phyloP scores from a whole-genome alignment of 768 basidiomycete species.

The Psilocybe tampanensis region DNA sequence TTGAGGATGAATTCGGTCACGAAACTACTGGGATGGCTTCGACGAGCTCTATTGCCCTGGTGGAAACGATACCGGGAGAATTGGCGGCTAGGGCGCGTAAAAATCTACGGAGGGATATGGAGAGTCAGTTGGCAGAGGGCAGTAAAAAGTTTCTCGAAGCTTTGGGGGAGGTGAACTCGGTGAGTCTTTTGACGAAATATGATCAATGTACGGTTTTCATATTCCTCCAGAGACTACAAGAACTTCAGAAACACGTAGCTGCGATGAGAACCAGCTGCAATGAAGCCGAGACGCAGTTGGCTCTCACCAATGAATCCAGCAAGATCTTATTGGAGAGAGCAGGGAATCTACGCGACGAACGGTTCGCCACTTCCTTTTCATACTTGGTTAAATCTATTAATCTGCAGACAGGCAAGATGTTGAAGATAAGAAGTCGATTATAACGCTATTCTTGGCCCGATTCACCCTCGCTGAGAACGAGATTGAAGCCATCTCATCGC shows the following conservation, averaged over 20 bases:
- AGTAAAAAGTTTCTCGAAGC: constrained; percentile 83
- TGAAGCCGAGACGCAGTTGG: constrained; percentile 78
- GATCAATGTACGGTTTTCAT: background rate
- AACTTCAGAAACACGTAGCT: constrained; percentile 73
- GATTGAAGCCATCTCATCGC: constrained; percentile 69
- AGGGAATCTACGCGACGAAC: constrained; percentile 70
- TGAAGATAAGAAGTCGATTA: constrained; percentile 71
- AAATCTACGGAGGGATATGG: constrained; percentile 83
- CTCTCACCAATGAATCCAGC: constrained; percentile 75
- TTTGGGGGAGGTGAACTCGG: constrained; percentile 88
- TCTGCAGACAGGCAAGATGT: constrained; percentile 56
- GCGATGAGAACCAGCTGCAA: constrained; percentile 86
- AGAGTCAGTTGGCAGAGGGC: constrained; percentile 78
- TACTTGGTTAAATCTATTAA: background rate
- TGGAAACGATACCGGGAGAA: constrained; percentile 53
- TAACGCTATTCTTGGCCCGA: constrained; percentile 75
- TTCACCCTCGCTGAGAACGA: constrained; percentile 86
- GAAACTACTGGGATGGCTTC: constrained; percentile 27
- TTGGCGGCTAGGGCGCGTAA: constrained; percentile 76
- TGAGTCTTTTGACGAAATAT: constrained; percentile 41
- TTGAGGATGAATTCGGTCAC: constrained; percentile 34
- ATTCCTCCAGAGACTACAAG: constrained; percentile 72
- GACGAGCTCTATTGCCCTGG: constrained; percentile 10
- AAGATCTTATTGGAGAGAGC: constrained; percentile 82
- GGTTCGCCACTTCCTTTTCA: constrained; percentile 42